phyloP scores from a whole-genome alignment of 768 basidiomycete genomes.

The Macrolepiota albuminosa region DNA sequence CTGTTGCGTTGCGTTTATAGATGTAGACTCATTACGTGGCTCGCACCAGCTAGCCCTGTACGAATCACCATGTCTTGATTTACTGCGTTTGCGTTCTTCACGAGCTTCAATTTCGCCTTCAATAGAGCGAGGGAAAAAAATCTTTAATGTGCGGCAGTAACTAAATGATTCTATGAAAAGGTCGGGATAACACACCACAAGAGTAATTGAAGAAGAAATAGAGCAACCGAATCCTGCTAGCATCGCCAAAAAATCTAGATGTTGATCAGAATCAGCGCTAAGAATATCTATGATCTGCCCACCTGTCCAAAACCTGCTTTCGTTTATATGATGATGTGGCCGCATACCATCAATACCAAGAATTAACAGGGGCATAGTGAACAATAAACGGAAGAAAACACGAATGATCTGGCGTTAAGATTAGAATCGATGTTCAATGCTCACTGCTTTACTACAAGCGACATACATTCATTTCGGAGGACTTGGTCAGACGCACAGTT shows the following conservation, averaged over 20 bases:
- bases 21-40: constrained; percentile 16
- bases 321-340: constrained; percentile 60
- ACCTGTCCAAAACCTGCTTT: constrained; percentile 53
- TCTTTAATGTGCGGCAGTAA: constrained; percentile 31
- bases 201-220: constrained; percentile 70
- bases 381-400: constrained; percentile 67
- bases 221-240: constrained; percentile 54
- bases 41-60: constrained; percentile 18
- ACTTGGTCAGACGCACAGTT: constrained; percentile 70
- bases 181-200: constrained; percentile 45
- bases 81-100: constrained; percentile 39
- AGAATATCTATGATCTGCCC: neutral
- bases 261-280: neutral
- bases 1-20: constrained; percentile 15
- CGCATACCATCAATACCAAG: constrained; percentile 67
- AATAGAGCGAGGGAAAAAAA: constrained; percentile 81
- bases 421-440: neutral
- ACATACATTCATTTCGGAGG: constrained; percentile 73
- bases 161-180: neutral
- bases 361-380: constrained; percentile 58
- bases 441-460: neutral
- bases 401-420: constrained; percentile 51
- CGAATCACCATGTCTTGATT: constrained; percentile 22
- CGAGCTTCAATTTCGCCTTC: constrained; percentile 55
- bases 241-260: constrained; percentile 54